These are phyloP conservation scores for Persicaria tinctoria DNA, from an alignment of 148 eudicot species.

Conservation along the genomic window DNA sequence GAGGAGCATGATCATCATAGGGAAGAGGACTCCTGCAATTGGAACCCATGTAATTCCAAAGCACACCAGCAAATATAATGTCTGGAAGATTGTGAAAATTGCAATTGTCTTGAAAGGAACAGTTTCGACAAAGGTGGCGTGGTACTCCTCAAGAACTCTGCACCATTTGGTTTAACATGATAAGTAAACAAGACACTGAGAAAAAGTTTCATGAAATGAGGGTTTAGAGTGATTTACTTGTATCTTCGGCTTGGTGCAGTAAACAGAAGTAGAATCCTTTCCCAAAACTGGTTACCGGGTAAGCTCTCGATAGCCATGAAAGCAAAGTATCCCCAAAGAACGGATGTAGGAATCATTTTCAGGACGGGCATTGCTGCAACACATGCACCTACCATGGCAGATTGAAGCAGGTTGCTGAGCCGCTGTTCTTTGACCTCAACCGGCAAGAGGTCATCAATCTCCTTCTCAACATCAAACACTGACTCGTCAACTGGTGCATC, in stretches of 20 bases:
- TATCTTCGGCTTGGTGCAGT: constrained; percentile 88
- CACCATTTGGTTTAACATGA: constrained; percentile 4
- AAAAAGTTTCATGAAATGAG: background rate
- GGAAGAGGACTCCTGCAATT: constrained; percentile 78
- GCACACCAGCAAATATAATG: constrained; percentile 56
- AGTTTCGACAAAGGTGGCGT: constrained; percentile 83
- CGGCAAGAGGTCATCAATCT: constrained; percentile 74
- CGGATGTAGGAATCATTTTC: constrained; percentile 84
- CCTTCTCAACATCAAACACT: constrained; percentile 77
- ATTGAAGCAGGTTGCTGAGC: constrained; percentile 70
- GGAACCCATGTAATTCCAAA: constrained; percentile 95
- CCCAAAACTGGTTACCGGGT: constrained; percentile 96
- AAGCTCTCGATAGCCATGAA: constrained; percentile 95
- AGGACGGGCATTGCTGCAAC: constrained; percentile 90
- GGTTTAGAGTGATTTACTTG: constrained; percentile 33
- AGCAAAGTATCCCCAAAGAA: constrained; percentile 89
- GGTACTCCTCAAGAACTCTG: constrained; percentile 88
- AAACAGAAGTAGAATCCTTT: constrained; percentile 69
- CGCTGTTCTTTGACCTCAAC: constrained; percentile 96
- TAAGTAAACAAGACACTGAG: background rate
- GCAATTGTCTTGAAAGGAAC: constrained; percentile 89
- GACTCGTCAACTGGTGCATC: constrained; percentile 79
- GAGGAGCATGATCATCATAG: constrained; percentile 81
- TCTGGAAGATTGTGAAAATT: constrained; percentile 65
- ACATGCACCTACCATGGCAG: constrained; percentile 77